Percentiles rank a stretch among this genome's conserved stretches.
Evolutionary conservation across 1,284 basidiomycete species (phyloP).

Genomic region (Cystobasidium pallidum): DNA sequence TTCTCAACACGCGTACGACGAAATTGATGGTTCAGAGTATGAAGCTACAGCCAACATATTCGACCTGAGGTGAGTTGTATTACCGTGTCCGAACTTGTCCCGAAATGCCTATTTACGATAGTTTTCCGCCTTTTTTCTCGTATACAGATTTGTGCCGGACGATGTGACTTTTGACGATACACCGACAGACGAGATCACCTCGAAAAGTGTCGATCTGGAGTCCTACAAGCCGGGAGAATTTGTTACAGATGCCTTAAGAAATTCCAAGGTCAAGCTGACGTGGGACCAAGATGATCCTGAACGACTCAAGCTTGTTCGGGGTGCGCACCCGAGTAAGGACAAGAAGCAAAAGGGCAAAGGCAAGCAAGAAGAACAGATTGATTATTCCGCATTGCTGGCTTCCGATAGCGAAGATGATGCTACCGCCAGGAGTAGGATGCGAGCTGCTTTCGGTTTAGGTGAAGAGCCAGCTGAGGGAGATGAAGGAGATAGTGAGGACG

Average conservation of each 20-base stretch:
- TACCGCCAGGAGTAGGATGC: constrained; percentile 53
- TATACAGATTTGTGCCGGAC: constrained; percentile 80
- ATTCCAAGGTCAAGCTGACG: constrained; percentile 95
- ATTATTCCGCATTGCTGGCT: constrained; percentile 83
- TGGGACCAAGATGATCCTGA: constrained; percentile 99
- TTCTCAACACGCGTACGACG: constrained; percentile 78
- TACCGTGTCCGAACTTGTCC: too few species aligned
- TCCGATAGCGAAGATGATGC: constrained; percentile 64
- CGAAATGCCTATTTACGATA: background rate
- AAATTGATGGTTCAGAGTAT: constrained; percentile 92
- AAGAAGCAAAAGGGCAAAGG: constrained; percentile 51
- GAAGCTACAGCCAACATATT: constrained; percentile 97
- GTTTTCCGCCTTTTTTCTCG: background rate
- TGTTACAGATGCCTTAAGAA: constrained; percentile 92
- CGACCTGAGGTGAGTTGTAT: constrained; percentile 70
- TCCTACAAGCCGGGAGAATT: constrained; percentile 85
- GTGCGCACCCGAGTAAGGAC: constrained; percentile 51
- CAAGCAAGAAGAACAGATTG: constrained; percentile 80
- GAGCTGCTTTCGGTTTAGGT: constrained; percentile 48
- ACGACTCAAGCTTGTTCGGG: constrained; percentile 72
- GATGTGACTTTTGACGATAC: constrained; percentile 87
- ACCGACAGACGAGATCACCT: constrained; percentile 67
- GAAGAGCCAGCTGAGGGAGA: constrained; percentile 41
- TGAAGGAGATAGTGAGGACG: constrained; percentile 43
- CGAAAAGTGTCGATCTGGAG: constrained; percentile 64